These are phyloP conservation scores for Lentinula sp. DNA, from an alignment of 768 basidiomycete genomes.

Conservation along the genomic window DNA sequence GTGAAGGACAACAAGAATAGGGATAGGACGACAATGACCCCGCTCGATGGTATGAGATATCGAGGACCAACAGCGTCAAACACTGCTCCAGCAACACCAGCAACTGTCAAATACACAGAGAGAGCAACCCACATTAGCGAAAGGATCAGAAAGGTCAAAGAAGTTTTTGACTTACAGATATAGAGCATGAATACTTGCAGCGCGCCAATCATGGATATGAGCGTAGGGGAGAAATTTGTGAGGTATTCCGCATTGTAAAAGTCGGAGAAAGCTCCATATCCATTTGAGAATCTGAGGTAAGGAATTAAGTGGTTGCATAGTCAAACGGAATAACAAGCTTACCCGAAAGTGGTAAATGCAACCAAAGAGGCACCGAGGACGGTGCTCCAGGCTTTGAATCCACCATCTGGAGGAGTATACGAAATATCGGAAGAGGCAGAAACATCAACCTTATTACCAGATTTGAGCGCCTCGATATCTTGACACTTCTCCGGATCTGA, in stretches of 20 bases:
- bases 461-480: not conserved
- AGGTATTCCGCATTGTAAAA: constrained; percentile 23
- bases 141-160: not conserved
- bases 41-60: constrained; percentile 18
- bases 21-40: constrained; percentile 14
- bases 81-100: constrained; percentile 15
- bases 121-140: not conserved
- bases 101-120: constrained; percentile 8
- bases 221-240: constrained; percentile 19
- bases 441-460: not conserved
- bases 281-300: constrained; percentile 19
- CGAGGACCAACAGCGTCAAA: constrained; percentile 17
- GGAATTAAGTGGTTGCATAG: not conserved
- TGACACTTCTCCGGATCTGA: not conserved
- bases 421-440: not conserved
- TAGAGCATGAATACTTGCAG: constrained; percentile 22
- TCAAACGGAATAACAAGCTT: not conserved
- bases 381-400: constrained; percentile 2
- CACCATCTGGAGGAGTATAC: constrained; percentile 5
- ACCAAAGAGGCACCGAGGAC: constrained; percentile 5
- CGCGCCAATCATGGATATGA: constrained; percentile 23
- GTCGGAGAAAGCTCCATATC: constrained; percentile 28
- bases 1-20: constrained; percentile 21
- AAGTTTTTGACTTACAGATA: constrained; percentile 6
- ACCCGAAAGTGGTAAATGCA: constrained; percentile 8